A percentile compares a stretch with the other conserved stretches of the same genome.
Conservation (phyloP, 139 green algal genomes). For the Picocystis salinarum region DNA sequence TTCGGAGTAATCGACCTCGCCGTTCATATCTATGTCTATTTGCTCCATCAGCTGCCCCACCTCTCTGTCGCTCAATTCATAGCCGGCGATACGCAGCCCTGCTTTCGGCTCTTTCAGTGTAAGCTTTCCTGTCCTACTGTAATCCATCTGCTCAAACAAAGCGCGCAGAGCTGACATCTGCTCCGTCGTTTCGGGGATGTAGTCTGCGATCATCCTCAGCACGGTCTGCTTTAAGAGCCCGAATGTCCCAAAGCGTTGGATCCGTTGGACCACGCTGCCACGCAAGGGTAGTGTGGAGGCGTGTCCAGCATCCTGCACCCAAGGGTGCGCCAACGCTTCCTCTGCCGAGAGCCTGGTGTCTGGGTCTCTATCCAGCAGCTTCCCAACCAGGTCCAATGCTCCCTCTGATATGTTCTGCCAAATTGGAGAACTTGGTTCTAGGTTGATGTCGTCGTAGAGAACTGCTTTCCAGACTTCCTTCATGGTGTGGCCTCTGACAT, state of each 20-base stretch:
- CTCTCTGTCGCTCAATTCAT: slow-evolving; percentile 5
- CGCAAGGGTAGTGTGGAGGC: slow-evolving; percentile 5
- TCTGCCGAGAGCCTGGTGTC: slow-evolving; percentile 38
- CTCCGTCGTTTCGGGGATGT: slow-evolving; percentile 21
- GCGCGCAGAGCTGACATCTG: slow-evolving; percentile 8
- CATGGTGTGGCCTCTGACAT: slow-evolving; percentile 50
- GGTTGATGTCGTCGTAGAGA: slow-evolving; percentile 19
- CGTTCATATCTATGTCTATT: slow-evolving; percentile 30
- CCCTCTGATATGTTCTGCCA: slow-evolving; percentile 43
- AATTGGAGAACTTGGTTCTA: no score
- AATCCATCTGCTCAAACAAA: slow-evolving; percentile 45
- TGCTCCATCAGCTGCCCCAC: slow-evolving; percentile 3
- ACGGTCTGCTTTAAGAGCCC: slow-evolving; percentile 11
- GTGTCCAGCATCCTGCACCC: slow-evolving; percentile 18
- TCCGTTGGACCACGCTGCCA: slow-evolving; percentile 6
- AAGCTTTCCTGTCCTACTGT: slow-evolving; percentile 43
- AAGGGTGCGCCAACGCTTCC: slow-evolving; percentile 46
- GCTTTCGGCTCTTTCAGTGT: slow-evolving; percentile 43
- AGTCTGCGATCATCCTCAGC: slow-evolving; percentile 60
- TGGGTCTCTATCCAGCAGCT: slow-evolving; percentile 39
- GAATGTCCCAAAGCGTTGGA: slow-evolving; percentile 15
- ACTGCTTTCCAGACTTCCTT: slow-evolving; percentile 9
- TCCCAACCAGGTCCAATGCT: slow-evolving; percentile 45
- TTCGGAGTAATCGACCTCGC: slow-evolving; percentile 29
- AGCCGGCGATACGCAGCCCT: slow-evolving; percentile 4